Evolutionary conservation across 140 eudicot genomes (phyloP), one percentile per base, ranked within the genome.

Genomic region (Cichorium intybus): DNA sequence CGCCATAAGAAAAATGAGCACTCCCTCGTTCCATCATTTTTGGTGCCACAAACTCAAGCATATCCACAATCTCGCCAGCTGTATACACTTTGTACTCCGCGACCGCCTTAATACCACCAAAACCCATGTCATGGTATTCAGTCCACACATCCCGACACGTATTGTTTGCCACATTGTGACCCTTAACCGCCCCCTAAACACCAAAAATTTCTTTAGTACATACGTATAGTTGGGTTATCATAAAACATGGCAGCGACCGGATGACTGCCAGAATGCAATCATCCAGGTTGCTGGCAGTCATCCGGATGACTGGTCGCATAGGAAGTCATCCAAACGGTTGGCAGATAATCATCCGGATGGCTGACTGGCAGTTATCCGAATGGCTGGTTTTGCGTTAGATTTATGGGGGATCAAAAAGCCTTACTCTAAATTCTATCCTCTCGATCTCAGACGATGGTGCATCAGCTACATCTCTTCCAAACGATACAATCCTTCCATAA

Each of bases 121-220:
- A 56, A 53, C 95, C 97, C 97, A 93, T 93, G 60, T 93, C 99
- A 62, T 88, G 97, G 65, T 93, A 93, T 76, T 93, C 99, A 4
- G 97, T 93, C 95, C 95, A 93, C 73, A 81, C 99, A 47, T 80
- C 99, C 7, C 82, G 77, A 63, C 95, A 89, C 15, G 94, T 88
- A 61, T 69, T 74, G 55, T 88, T 93, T 34, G 83, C 97, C 34
- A 86, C 67, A 68, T 80, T 93, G 57, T 67, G 68, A 24, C 99
- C 99, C 73, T 93, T 93, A 10, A 86, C 82, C 26, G 99, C 97
- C 84, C 79, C 99, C 99, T 88, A 82, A 75, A 74, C 62, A 61
- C 27, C 52, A 52, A 60, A 48, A 53, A 56, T 24, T 34, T 23
- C 50, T 22, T 66, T 23, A 75, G 68, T 56, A 56, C 49, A 18